These are phyloP conservation scores for Erodium trifolium DNA, from an alignment of 441 rosid genomes.

Conservation along the genomic window DNA sequence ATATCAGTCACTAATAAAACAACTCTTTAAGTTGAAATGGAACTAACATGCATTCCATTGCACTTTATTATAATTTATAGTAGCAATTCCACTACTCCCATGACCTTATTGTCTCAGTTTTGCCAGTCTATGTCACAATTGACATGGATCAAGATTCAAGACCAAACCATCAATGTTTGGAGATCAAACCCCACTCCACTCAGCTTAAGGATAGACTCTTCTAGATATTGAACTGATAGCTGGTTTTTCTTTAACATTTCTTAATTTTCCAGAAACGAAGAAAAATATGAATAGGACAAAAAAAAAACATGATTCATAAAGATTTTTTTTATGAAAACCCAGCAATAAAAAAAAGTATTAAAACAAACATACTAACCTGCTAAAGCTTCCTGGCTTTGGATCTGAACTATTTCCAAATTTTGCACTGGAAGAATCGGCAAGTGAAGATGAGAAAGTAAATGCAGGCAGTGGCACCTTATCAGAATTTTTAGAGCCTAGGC, in stretches of 20 bases:
- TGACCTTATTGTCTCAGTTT: neutral
- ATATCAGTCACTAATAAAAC: neutral
- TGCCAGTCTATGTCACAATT: neutral
- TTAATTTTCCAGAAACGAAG: too few species aligned
- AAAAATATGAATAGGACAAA: too few species aligned
- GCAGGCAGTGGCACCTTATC: conserved; percentile 20
- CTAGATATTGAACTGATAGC: neutral
- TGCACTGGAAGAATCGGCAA: conserved; percentile 21
- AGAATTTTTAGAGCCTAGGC: conserved; percentile 20
- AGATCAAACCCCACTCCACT: neutral
- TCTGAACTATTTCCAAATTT: too few species aligned
- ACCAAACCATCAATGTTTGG: conserved; percentile 1
- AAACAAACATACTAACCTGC: conserved; percentile 32
- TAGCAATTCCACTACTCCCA: neutral
- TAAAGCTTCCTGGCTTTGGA: conserved; percentile 27
- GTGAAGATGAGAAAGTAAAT: conserved; percentile 14
- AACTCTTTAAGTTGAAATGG: neutral
- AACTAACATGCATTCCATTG: neutral
- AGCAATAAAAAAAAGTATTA: neutral
- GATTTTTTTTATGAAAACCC: neutral
- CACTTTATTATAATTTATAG: neutral
- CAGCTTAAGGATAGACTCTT: neutral
- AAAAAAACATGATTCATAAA: neutral
- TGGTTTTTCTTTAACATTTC: neutral
- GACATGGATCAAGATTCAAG: neutral